These are phyloP conservation scores for Micractinium sp. DNA, from an alignment of 139 green algal species.

Conservation along the genomic window DNA sequence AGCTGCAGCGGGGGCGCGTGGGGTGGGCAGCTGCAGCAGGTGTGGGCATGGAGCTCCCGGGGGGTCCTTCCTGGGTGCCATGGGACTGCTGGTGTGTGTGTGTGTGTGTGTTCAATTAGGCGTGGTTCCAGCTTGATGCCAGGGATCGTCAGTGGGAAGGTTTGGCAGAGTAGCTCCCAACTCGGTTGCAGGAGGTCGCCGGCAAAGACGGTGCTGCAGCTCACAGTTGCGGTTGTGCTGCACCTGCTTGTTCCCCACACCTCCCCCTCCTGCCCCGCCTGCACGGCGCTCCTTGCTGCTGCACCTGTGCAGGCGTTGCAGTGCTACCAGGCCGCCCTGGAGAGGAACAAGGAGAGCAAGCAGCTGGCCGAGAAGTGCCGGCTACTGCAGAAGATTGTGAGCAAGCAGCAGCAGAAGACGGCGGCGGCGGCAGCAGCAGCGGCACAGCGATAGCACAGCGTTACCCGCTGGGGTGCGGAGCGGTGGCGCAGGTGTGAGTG, in stretches of 20 bases:
- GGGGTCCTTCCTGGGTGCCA: too few species aligned
- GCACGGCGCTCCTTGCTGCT: neutral
- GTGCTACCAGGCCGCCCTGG: conserved; percentile 44
- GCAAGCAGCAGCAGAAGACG: conserved; percentile 16
- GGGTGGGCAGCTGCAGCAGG: neutral
- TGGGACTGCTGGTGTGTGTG: neutral
- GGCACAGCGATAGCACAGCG: neutral
- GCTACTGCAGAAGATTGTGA: conserved; percentile 27
- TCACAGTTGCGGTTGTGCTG: neutral
- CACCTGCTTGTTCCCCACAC: neutral
- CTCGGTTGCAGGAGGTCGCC: too few species aligned
- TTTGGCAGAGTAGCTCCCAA: too few species aligned
- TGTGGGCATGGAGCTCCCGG: neutral
- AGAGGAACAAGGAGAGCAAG: conserved; percentile 34
- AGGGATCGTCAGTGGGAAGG: too few species aligned
- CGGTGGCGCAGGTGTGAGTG: too few species aligned
- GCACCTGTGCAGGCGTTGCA: conserved; percentile 44
- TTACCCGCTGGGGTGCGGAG: too few species aligned
- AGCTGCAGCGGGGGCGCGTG: neutral
- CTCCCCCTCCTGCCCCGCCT: neutral
- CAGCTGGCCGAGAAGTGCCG: conserved; percentile 45
- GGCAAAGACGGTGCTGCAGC: too few species aligned
- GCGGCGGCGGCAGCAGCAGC: neutral
- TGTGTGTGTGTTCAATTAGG: neutral
- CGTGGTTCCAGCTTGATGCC: neutral